Evolutionary conservation across 441 rosid genomes (phyloP).

Genomic region (Pelargonium cotyledonis): DNA sequence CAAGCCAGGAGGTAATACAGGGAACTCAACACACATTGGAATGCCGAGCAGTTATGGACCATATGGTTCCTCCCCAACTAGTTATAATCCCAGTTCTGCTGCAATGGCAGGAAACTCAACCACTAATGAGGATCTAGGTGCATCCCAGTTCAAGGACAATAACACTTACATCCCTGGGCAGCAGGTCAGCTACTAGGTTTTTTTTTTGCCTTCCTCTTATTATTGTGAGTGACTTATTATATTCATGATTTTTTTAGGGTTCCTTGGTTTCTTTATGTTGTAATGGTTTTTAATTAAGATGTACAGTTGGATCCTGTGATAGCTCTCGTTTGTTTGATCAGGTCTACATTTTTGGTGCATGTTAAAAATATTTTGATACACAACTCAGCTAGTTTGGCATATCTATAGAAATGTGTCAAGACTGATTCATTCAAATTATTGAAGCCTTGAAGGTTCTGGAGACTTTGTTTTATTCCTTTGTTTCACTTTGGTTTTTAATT

Average conservation of each 20-base stretch:
- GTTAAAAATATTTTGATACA: too few species aligned
- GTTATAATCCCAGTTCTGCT: slow-evolving; percentile 62
- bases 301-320: not conserved
- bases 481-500: too few species aligned
- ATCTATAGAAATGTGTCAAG: not conserved
- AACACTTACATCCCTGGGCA: slow-evolving; percentile 65
- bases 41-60: slow-evolving; percentile 76
- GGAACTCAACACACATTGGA: slow-evolving; percentile 60
- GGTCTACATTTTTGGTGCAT: not conserved
- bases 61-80: slow-evolving; percentile 68
- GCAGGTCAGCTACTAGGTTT: slow-evolving; percentile 44
- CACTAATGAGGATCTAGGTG: slow-evolving; percentile 60
- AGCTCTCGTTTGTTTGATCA: not conserved
- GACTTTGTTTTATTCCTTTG: too few species aligned
- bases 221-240: too few species aligned
- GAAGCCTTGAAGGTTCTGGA: not conserved
- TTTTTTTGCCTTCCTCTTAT: too few species aligned
- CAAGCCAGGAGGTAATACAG: slow-evolving; percentile 69
- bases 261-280: not conserved
- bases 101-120: slow-evolving; percentile 61
- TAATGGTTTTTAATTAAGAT: not conserved
- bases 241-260: too few species aligned
- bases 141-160: slow-evolving; percentile 76
- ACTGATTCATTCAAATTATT: not conserved
- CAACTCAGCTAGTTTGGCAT: not conserved